Conservation (phyloP, 2,329 filamentous ascomycete genomes). For the Pyricularia pennisetigena region DNA sequence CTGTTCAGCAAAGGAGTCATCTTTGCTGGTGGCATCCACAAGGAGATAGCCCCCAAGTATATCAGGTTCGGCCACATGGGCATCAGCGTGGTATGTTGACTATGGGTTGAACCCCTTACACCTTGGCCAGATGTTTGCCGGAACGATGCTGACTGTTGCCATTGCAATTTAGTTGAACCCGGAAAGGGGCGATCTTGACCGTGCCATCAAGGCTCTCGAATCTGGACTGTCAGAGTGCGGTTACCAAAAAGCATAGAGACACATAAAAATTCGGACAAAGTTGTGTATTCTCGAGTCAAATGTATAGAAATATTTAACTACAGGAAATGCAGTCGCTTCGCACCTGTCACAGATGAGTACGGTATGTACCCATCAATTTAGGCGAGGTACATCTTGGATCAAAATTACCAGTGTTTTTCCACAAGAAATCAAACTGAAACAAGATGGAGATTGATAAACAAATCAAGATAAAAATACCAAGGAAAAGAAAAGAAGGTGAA, state of each 20-base stretch:
- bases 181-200: conserved; percentile 70
- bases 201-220: conserved; percentile 70
- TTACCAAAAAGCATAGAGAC: conserved; percentile 36
- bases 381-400: no score
- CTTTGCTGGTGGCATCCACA: conserved; percentile 92
- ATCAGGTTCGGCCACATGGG: conserved; percentile 98
- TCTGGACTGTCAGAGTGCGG: conserved; percentile 67
- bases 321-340: neutral
- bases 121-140: neutral
- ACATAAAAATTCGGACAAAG: neutral
- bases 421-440: no score
- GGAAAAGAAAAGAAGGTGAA: neutral
- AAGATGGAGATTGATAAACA: no score
- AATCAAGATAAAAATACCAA: neutral
- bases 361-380: neutral
- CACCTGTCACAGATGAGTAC: neutral
- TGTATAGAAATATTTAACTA: neutral
- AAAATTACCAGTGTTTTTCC: neutral
- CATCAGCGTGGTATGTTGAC: conserved; percentile 62
- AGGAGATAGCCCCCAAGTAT: conserved; percentile 88
- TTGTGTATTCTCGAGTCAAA: neutral
- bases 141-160: conserved; percentile 8
- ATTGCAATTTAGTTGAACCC: conserved; percentile 53
- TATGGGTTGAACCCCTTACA: neutral
- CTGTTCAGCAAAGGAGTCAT: conserved; percentile 81